A percentile compares a stretch with the other conserved stretches of the same genome.
phyloP scores from a whole-genome alignment of 805 yeast genomes.

The Schwanniomyces polymorphus region DNA sequence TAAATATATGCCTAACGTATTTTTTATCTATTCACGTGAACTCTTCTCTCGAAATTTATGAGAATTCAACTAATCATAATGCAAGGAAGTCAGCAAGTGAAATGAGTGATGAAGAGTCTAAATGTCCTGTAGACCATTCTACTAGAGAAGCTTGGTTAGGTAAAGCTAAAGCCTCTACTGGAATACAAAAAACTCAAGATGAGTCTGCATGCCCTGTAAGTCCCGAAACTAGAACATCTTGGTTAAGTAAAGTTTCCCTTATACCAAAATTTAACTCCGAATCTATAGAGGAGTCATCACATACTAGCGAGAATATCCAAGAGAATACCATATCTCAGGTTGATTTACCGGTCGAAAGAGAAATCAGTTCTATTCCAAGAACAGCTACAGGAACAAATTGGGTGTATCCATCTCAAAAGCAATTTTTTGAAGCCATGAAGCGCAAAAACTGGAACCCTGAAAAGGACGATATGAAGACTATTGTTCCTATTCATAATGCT shows the following conservation, averaged over 20 bases:
- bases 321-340: constrained; percentile 25
- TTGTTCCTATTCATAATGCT: constrained; percentile 91
- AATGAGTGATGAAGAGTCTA: constrained; percentile 16
- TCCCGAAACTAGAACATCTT: constrained; percentile 46
- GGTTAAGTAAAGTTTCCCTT: constrained; percentile 38
- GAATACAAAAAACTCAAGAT: constrained; percentile 13
- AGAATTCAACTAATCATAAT: background rate
- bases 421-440: constrained; percentile 91
- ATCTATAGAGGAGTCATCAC: constrained; percentile 48
- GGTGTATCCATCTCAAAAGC: constrained; percentile 95
- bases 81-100: background rate
- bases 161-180: constrained; percentile 7
- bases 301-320: constrained; percentile 43
- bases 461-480: constrained; percentile 79
- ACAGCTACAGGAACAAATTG: constrained; percentile 66
- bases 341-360: constrained; percentile 69
- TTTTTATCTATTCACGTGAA: constrained; percentile 1
- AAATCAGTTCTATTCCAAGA: constrained; percentile 79
- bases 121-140: constrained; percentile 56
- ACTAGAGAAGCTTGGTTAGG: constrained; percentile 33
- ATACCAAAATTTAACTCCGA: constrained; percentile 27
- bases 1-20: background rate
- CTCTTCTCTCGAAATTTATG: background rate
- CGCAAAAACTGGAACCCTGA: constrained; percentile 87
- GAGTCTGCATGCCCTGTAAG: constrained; percentile 67